Evolutionary conservation across 352 stramenopile genomes (phyloP), one percentile per base, ranked within the genome.

Genomic region (Globisporangium paroecandrum): DNA sequence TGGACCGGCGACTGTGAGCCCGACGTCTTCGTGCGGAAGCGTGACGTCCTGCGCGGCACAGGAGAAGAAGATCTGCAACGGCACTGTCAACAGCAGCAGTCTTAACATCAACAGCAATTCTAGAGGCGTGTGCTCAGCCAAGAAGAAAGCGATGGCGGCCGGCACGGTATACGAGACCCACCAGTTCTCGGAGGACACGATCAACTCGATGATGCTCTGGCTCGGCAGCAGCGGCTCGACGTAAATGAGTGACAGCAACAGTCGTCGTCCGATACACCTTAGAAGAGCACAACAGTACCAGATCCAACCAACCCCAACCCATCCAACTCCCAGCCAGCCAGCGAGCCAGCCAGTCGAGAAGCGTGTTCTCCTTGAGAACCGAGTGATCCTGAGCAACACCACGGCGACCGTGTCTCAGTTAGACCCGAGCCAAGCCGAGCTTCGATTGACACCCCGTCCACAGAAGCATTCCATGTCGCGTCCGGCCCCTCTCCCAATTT

Each of bases 161-260:
- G 15, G 57, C 43, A 10, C 65, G 22, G 63, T 83, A 57, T 66
- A 79, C 43, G 76, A 86, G 64, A 78, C 69, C 22, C 73, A 76
- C 24, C 75, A 85, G 64, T 85, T 85, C 71, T 85, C 77, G 6
- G 69, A 82, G n/a, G 77, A 85, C 12, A 85, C 71, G 27, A 61
- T 85, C 15, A 77, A 85, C 57, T 66, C 66, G 47, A 73, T 85
- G 66, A 72, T 84, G 75, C 63, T 62, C 47, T 83, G 77, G 77
- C 57, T 70, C 36, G 65, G 65, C 25, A 61, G 36, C 58, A 49
- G 65, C 64, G 46, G 51, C 54, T 47, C 54, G 41, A 63, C 55
- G 15, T 64, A 64, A 24, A 18, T 8, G 13, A 22, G 9, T 9
- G 4, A 51, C 5, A 41, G 49, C n/a, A 29, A n/a, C 18, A 32